Conservation (phyloP, 2,329 filamentous ascomycete genomes). For the Penicillium sp. region DNA sequence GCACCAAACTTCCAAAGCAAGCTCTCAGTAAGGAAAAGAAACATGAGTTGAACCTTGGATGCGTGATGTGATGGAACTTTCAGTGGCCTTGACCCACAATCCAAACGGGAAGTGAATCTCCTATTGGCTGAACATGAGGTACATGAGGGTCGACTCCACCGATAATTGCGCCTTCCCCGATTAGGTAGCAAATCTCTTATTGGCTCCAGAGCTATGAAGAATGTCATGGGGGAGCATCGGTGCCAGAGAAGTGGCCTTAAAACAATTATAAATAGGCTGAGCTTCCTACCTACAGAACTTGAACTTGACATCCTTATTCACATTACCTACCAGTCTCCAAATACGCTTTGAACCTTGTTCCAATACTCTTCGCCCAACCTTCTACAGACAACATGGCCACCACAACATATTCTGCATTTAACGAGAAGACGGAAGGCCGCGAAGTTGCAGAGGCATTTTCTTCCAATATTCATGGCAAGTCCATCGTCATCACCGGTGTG, state of each 20-base stretch:
- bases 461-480: slow-evolving; percentile 38
- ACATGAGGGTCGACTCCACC: too few species aligned
- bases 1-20: too few species aligned
- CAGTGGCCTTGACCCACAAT: too few species aligned
- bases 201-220: neutral
- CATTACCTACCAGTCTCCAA: neutral
- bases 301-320: too few species aligned
- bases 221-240: neutral
- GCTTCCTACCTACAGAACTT: neutral
- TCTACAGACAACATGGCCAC: slow-evolving; percentile 8
- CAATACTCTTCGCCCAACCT: neutral
- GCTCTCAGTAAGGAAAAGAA: too few species aligned
- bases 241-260: too few species aligned
- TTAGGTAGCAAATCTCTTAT: slow-evolving; percentile 3
- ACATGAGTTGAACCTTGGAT: too few species aligned
- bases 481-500: slow-evolving; percentile 33
- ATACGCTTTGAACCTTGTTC: too few species aligned
- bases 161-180: neutral
- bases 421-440: slow-evolving; percentile 37
- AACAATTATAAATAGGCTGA: neutral
- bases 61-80: too few species aligned
- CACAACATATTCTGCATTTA: slow-evolving; percentile 39
- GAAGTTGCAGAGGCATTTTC: slow-evolving; percentile 43
- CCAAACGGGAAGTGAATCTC: too few species aligned
- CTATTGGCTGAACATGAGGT: too few species aligned